Evolutionary conservation across 202 grass and related monocot genomes (phyloP), one percentile per base, ranked within the genome.

Genomic region (Panicum virgatum): DNA sequence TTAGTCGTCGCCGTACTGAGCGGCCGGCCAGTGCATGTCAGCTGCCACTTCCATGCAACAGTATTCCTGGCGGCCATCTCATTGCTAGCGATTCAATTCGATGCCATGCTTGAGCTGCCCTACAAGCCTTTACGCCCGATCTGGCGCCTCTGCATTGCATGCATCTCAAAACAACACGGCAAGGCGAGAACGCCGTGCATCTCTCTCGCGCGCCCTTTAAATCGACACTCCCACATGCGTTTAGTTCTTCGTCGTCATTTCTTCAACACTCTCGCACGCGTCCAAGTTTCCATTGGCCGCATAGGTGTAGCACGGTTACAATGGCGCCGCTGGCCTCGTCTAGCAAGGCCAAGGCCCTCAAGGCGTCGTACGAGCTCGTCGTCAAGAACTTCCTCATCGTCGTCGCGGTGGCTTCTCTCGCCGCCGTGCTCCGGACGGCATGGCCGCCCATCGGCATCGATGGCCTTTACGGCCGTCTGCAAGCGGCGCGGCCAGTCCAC

Each of bases 381-480:
- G 75, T 87, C 47, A 71, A 90, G 69, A 81, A 90, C 66, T 80
- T 87, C 45, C 25, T 87, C 9, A 66, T 53, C 15, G 42, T 80
- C 14, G 43, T 80, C 51, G 69, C 60, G 10, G 81, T 56, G 12
- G 80, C 75, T 0, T 27, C 54, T 2, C 61, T 73, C 5, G 42
- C 67, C 5, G 45, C 67, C 9, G 25, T 48, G 39, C 40, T 67
- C 19, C 7, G 62, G n/a, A 48, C 56, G 5, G 53, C 69, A 6
- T 71, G 60, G 56, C 72, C 56, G 56, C 72, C 56, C 0, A 18
- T 88, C 42, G 19, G 86, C 23, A 63, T 54, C 1, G 73, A 67
- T 0, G 83, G 53, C 57, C 46, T 90, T 20, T 26, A 52, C 15
- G 53, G 3, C 1, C 36, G 29, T 26, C 25, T 80, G n/a, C 60